phyloP scores from a whole-genome alignment of 2,329 filamentous ascomycete species.

The Helotiales sp. region DNA sequence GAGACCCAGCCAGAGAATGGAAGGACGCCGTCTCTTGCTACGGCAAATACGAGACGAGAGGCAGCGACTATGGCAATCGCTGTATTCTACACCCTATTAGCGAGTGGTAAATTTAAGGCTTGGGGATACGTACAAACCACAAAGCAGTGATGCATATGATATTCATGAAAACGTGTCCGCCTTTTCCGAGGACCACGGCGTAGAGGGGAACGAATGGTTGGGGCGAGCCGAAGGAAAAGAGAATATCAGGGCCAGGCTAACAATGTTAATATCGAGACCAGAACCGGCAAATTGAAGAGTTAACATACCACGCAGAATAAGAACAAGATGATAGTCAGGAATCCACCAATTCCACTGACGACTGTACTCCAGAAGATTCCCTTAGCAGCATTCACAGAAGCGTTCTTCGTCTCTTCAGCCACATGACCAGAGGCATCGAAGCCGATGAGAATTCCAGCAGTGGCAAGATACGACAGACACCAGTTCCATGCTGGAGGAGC shows the following conservation, averaged over 20 bases:
- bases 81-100: conserved; percentile 51
- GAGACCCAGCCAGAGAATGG: conserved; percentile 64
- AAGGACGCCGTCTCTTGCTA: conserved; percentile 63
- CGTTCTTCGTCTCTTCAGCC: conserved; percentile 65
- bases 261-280: conserved; percentile 17
- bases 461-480: conserved; percentile 65
- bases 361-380: conserved; percentile 66
- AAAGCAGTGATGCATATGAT: conserved; percentile 57
- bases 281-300: neutral
- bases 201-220: conserved; percentile 65
- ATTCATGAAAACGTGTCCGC: conserved; percentile 66
- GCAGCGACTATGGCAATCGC: conserved; percentile 63
- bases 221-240: conserved; percentile 58
- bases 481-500: conserved; percentile 64
- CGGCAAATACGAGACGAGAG: conserved; percentile 65
- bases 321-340: conserved; percentile 61
- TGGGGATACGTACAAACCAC: conserved; percentile 52
- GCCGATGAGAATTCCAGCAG: conserved; percentile 63
- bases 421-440: conserved; percentile 66
- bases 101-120: neutral
- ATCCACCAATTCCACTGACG: conserved; percentile 59
- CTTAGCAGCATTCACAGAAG: conserved; percentile 57
- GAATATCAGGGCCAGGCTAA: conserved; percentile 56
- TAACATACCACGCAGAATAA: conserved; percentile 58
- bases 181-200: conserved; percentile 58